A percentile compares a stretch with the other conserved stretches of the same genome.
Evolutionary conservation across 225 moss, liverwort and hornwort species (phyloP).

Genomic region (Pseudisothecium myosuroides): DNA sequence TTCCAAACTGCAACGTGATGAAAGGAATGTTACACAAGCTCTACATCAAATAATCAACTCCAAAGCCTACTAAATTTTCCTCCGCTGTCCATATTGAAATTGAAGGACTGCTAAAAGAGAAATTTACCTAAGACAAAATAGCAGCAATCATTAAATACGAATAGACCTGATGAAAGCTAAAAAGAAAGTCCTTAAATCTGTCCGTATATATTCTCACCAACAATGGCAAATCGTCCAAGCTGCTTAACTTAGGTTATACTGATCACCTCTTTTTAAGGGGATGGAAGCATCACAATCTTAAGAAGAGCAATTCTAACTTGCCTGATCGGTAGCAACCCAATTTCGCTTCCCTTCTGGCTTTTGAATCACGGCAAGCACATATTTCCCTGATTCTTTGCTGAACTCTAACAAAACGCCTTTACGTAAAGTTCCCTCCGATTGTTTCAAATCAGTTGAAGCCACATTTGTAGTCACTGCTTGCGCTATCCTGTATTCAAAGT

Average conservation of each 20-base stretch:
- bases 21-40: not conserved
- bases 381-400: constrained; percentile 61
- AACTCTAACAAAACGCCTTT: constrained; percentile 81
- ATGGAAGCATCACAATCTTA: not conserved
- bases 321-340: constrained; percentile 91
- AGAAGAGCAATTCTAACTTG: constrained; percentile 5
- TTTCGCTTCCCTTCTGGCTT: constrained; percentile 82
- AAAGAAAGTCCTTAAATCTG: not conserved
- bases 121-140: not conserved
- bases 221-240: not conserved
- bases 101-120: not conserved
- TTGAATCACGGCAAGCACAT: constrained; percentile 71
- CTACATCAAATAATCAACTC: not conserved
- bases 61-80: not conserved
- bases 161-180: not conserved
- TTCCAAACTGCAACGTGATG: constrained; percentile 51
- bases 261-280: not conserved
- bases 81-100: not conserved
- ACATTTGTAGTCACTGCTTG: constrained; percentile 21
- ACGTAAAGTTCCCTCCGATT: constrained; percentile 31
- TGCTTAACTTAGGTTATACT: not conserved
- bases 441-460: constrained; percentile 18
- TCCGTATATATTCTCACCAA: not conserved
- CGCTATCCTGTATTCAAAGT: constrained; percentile 12
- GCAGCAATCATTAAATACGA: not conserved